Evolutionary conservation across 2,329 filamentous ascomycete genomes (phyloP).

Genomic region (Tolypocladium cylindrosporum): DNA sequence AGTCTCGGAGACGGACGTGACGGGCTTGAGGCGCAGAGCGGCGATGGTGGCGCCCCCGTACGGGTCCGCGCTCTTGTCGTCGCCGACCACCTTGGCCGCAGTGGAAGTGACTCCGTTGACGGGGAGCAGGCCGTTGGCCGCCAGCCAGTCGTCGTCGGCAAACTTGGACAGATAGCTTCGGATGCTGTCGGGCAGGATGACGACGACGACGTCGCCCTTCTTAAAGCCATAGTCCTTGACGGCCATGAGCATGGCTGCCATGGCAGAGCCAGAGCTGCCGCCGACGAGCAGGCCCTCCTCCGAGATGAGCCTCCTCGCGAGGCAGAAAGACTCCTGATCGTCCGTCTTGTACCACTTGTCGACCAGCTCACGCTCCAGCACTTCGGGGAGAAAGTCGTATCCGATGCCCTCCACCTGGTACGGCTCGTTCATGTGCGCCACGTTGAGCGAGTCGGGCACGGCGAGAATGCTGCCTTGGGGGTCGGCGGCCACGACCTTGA

Average conservation of each 20-base stretch:
- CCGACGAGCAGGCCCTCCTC: constrained; percentile 93
- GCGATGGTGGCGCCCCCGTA: constrained; percentile 73
- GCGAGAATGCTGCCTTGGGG: constrained; percentile 88
- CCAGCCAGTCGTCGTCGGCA: constrained; percentile 97
- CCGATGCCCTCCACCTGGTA: constrained; percentile 99
- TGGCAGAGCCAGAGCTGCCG: constrained; percentile 85
- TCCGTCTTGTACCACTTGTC: constrained; percentile 99
- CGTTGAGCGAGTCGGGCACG: constrained; percentile 68
- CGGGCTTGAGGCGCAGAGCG: constrained; percentile 80
- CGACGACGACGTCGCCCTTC: constrained; percentile 81
- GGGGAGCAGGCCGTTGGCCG: constrained; percentile 87
- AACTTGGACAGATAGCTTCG: constrained; percentile 97
- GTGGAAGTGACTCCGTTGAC: constrained; percentile 38
- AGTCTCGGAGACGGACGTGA: constrained; percentile 68
- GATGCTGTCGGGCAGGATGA: constrained; percentile 90
- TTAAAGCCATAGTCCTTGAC: constrained; percentile 66
- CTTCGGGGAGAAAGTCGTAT: constrained; percentile 96
- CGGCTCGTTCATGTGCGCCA: constrained; percentile 66
- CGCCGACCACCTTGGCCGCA: constrained; percentile 23
- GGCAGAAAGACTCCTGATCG: constrained; percentile 81
- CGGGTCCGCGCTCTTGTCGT: constrained; percentile 44
- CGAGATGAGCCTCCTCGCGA: constrained; percentile 79
- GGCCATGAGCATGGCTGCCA: constrained; percentile 70
- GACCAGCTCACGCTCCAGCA: constrained; percentile 69
- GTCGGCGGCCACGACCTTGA: constrained; percentile 89